Base-by-base conservation (phyloP, 2,329 filamentous ascomycete genomes). In the Aspergillus persii region DNA sequence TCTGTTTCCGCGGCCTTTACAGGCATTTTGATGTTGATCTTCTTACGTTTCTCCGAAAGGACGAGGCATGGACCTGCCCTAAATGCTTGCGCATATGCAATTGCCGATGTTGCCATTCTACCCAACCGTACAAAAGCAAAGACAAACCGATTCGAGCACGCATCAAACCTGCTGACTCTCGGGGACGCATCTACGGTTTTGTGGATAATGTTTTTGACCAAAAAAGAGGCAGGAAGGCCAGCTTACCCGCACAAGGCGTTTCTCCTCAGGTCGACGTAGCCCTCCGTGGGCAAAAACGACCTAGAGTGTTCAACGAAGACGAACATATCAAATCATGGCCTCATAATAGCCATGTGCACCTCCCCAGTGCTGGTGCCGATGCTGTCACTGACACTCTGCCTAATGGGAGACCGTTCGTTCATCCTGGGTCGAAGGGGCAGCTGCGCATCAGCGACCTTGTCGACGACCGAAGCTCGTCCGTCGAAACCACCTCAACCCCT, bases 201-300 rank as follows among this genome's bases (percentile, higher is more conserved):
- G 69, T 70, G 6, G 73, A 75, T 56, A 75, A 75, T 61, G 72
- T 75, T 3, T 75, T 74, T 60, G 71, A 75, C 58, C 71, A 74
- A 54, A 74, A 71, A 61, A 63, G 71, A 58, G 71, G 70, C 11
- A 65, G 61, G 39, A 60, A 55, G 53, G 59, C 62, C 23, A 59
- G 57, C 15, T 18, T 57, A 23, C 41, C 56, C 36, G 41, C 47
- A 23, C 57, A 51, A 18, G 54, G 31, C 18, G 50, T 26, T 41
- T 66, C 54, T 5, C 48, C 57, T n/a, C 57, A 53, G 27, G 33
- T 30, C 15, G 29, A 33, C 11, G 11, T 52, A 8, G 30, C 53
- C 15, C 46, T 47, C 4, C 56, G 56, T 11, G 61, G 53, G 8
- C 47, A 49, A 4, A 67, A 67, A 53, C 62, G 65, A 11, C 33